Percentiles rank a stretch among this genome's conserved stretches.
These are phyloP conservation scores for Venturia asperata DNA, from an alignment of 2,329 filamentous ascomycete genomes.

Conservation along the genomic window DNA sequence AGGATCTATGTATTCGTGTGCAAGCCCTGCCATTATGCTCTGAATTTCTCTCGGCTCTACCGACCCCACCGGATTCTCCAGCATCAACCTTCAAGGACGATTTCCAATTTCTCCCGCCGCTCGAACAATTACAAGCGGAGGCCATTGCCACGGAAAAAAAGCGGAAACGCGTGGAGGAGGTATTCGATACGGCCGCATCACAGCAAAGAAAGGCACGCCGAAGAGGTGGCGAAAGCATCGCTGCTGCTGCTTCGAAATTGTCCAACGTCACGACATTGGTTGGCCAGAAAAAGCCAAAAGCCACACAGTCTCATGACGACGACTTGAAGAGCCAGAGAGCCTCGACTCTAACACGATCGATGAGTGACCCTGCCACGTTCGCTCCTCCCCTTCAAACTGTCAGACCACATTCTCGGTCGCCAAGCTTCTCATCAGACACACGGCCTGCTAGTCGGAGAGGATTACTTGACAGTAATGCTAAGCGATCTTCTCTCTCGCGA, in stretches of 20 bases:
- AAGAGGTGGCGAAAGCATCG: slow-evolving; percentile 37
- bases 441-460: slow-evolving; percentile 24
- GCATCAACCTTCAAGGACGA: background rate
- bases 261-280: slow-evolving; percentile 26
- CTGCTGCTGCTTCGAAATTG: slow-evolving; percentile 36
- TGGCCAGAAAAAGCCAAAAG: slow-evolving; percentile 28
- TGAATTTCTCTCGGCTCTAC: slow-evolving; percentile 30
- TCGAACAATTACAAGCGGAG: slow-evolving; percentile 25
- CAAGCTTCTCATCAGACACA: slow-evolving; percentile 16
- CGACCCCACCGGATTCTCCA: slow-evolving; percentile 23
- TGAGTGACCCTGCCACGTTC: background rate
- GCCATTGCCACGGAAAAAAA: slow-evolving; percentile 28
- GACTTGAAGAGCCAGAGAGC: background rate
- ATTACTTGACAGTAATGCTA: slow-evolving; percentile 23
- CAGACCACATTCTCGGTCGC: slow-evolving; percentile 12
- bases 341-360: background rate
- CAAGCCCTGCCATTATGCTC: slow-evolving; percentile 41
- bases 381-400: slow-evolving; percentile 24
- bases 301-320: slow-evolving; percentile 23
- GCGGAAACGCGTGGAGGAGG: slow-evolving; percentile 35
- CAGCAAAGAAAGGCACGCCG: slow-evolving; percentile 37
- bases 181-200: slow-evolving; percentile 43
- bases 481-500: slow-evolving; percentile 29
- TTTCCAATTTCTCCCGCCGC: slow-evolving; percentile 29
- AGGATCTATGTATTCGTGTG: slow-evolving; percentile 27